Conservation (phyloP, 2,329 filamentous ascomycete genomes). For the Rhynchosporium secalis region DNA sequence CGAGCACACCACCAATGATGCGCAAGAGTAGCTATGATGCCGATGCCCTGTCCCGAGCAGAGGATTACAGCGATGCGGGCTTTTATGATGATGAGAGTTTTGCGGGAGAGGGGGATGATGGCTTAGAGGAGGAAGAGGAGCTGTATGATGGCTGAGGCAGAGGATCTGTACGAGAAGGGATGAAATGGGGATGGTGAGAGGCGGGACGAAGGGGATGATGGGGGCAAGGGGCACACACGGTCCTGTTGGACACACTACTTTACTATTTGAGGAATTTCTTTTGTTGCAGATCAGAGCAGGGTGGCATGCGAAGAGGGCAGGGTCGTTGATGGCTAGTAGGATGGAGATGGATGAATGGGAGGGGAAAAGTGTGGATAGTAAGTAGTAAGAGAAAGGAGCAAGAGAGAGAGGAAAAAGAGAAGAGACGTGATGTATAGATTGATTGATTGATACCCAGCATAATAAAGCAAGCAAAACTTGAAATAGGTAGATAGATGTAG, state of each 20-base stretch:
- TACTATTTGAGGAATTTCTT: conserved; percentile 9
- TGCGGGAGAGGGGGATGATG: conserved; percentile 10
- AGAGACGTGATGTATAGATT: too few relatives aligned
- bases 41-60: conserved; percentile 53
- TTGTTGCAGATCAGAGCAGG: not conserved
- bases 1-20: conserved; percentile 62
- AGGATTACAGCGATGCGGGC: conserved; percentile 45
- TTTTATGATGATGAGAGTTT: conserved; percentile 40
- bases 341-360: not conserved
- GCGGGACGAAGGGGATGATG: not conserved
- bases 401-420: too few relatives aligned
- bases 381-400: too few relatives aligned
- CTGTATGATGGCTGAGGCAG: not conserved
- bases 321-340: too few relatives aligned
- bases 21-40: conserved; percentile 57
- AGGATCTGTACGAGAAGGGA: not conserved
- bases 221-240: not conserved
- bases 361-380: not conserved
- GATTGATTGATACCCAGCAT: too few relatives aligned
- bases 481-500: too few relatives aligned
- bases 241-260: not conserved
- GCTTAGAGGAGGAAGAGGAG: not conserved
- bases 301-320: not conserved
- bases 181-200: too few relatives aligned
- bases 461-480: too few relatives aligned